These are phyloP conservation scores for Scutellaria barbata DNA, from an alignment of 257 asterid genomes.

Conservation along the genomic window DNA sequence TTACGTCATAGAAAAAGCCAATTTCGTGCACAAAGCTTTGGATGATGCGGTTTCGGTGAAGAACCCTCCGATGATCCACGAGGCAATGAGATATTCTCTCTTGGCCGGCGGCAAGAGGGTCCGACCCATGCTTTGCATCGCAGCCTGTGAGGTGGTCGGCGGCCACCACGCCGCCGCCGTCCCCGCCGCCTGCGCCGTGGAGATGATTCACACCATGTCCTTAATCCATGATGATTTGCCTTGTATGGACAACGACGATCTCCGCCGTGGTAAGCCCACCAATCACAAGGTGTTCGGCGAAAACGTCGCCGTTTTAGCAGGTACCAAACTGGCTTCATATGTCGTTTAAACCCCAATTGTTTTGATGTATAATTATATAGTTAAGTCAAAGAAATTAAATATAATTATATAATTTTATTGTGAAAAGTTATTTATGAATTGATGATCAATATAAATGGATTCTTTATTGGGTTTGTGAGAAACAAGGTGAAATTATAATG, in stretches of 20 bases:
- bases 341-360: not conserved
- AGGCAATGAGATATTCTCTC: conserved; percentile 77
- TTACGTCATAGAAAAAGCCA: conserved; percentile 58
- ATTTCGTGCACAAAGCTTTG: conserved; percentile 53
- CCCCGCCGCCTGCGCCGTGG: conserved; percentile 87
- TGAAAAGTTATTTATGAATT: too few relatives aligned
- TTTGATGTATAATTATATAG: too few relatives aligned
- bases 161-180: conserved; percentile 58
- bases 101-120: conserved; percentile 78
- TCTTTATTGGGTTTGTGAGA: too few relatives aligned
- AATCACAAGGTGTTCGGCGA: conserved; percentile 75
- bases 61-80: conserved; percentile 62
- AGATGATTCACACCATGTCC: conserved; percentile 85
- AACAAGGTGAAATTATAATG: too few relatives aligned
- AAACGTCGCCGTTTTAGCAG: conserved; percentile 78
- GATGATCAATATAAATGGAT: too few relatives aligned
- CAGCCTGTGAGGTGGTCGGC: conserved; percentile 82
- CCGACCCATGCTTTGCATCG: conserved; percentile 77
- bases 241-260: conserved; percentile 78
- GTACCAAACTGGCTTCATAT: not conserved
- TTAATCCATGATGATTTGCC: conserved; percentile 80
- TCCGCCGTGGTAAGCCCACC: conserved; percentile 82
- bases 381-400: too few relatives aligned
- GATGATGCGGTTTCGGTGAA: conserved; percentile 58
- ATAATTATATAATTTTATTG: too few relatives aligned